phyloP scores from a whole-genome alignment of 1,284 basidiomycete genomes.

The Tranzscheliella williamsii region DNA sequence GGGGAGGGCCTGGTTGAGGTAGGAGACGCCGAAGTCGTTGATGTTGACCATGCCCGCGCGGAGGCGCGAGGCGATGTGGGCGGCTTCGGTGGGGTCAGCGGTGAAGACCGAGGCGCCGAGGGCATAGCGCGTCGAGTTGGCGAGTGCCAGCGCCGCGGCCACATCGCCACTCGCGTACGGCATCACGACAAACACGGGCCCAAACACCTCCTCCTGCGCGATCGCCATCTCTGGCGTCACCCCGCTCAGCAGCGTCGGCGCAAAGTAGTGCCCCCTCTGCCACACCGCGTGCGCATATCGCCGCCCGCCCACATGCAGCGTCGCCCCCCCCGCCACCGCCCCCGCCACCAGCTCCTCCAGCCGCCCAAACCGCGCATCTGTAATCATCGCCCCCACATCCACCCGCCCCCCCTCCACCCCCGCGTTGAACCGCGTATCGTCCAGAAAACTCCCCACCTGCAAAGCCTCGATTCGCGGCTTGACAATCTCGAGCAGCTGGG shows the following conservation, averaged over 20 bases:
- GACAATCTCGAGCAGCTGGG: constrained; percentile 67
- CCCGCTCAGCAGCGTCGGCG: constrained; percentile 81
- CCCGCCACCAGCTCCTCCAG: constrained; percentile 73
- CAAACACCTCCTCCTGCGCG: constrained; percentile 55
- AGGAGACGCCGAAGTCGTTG: constrained; percentile 85
- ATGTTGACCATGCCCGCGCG: constrained; percentile 95
- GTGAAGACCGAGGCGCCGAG: constrained; percentile 97
- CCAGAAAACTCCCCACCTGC: constrained; percentile 47
- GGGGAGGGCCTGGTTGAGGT: constrained; percentile 85
- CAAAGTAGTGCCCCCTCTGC: constrained; percentile 74
- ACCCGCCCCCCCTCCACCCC: constrained; percentile 51
- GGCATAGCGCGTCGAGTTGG: constrained; percentile 83
- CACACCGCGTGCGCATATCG: constrained; percentile 70
- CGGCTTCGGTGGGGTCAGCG: constrained; percentile 73
- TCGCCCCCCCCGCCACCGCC: constrained; percentile 75
- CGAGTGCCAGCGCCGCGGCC: constrained; percentile 80
- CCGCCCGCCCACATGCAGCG: constrained; percentile 71
- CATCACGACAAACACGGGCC: constrained; percentile 56
- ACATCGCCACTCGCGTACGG: constrained; percentile 69
- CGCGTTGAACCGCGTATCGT: constrained; percentile 38
- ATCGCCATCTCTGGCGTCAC: constrained; percentile 66
- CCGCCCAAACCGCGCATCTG: constrained; percentile 69
- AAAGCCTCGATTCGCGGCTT: constrained; percentile 42
- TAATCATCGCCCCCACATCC: constrained; percentile 82
- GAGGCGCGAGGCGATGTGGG: constrained; percentile 75